These are phyloP conservation scores for Posidonia oceanica DNA, from an alignment of 116 monocot species.

Conservation along the genomic window DNA sequence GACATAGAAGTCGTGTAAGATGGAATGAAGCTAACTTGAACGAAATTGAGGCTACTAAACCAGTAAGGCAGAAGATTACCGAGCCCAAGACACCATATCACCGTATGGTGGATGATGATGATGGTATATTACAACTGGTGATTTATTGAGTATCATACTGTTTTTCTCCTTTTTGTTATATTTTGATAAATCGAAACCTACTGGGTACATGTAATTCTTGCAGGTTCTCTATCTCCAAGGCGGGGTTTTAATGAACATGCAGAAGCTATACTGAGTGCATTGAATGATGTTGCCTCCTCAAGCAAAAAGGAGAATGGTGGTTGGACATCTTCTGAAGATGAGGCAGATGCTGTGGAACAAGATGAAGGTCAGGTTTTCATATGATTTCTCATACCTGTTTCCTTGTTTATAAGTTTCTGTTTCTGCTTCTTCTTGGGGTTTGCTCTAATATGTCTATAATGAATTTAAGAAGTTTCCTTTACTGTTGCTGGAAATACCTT, in stretches of 20 bases:
- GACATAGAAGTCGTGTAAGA: constrained; percentile 43
- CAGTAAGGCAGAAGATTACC: constrained; percentile 90
- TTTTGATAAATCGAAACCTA: background rate
- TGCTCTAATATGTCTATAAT: background rate
- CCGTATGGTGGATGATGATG: constrained; percentile 74
- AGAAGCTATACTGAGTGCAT: constrained; percentile 54
- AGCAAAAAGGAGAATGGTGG: constrained; percentile 36
- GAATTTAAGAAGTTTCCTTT: too few relatives aligned
- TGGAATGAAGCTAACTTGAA: constrained; percentile 91
- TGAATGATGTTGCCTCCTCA: constrained; percentile 58
- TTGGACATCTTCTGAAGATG: constrained; percentile 91
- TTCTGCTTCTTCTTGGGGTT: background rate
- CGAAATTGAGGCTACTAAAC: constrained; percentile 91
- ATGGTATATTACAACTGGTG: background rate
- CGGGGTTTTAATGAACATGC: constrained; percentile 32
- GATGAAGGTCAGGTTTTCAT: constrained; percentile 56
- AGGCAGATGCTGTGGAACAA: constrained; percentile 63
- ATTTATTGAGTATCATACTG: background rate
- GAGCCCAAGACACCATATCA: constrained; percentile 98
- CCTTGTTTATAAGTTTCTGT: background rate
- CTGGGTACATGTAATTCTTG: constrained; percentile 1
- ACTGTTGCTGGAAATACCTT: too few relatives aligned
- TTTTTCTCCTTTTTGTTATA: background rate
- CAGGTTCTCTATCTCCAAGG: constrained; percentile 55
- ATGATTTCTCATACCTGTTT: background rate